phyloP scores from a whole-genome alignment of 768 basidiomycete genomes.

The Mycena amicta region DNA sequence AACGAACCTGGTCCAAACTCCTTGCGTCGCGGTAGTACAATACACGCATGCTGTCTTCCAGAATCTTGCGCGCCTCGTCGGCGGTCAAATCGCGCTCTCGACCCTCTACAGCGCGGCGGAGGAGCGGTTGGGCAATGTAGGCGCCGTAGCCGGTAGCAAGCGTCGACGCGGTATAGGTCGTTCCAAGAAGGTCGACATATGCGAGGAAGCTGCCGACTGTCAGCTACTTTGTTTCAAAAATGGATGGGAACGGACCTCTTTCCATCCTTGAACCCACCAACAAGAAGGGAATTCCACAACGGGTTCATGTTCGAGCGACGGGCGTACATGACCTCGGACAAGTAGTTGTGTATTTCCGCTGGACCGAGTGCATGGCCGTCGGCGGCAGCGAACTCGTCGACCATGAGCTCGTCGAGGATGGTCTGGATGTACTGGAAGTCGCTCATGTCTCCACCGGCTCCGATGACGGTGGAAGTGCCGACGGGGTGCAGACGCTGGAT shows the following conservation, averaged over 20 bases:
- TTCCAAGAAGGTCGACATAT: slow-evolving; percentile 95
- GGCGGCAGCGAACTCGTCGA: slow-evolving; percentile 77
- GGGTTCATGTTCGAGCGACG: slow-evolving; percentile 89
- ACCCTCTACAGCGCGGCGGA: slow-evolving; percentile 90
- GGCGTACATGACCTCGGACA: slow-evolving; percentile 88
- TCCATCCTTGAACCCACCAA: slow-evolving; percentile 89
- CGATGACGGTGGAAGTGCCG: slow-evolving; percentile 83
- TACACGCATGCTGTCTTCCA: slow-evolving; percentile 88
- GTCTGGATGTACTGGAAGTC: slow-evolving; percentile 94
- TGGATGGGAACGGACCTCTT: slow-evolving; percentile 55
- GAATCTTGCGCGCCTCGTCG: slow-evolving; percentile 74
- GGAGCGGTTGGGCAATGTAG: slow-evolving; percentile 89
- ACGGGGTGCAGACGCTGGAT: slow-evolving; percentile 86
- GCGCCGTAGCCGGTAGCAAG: slow-evolving; percentile 95
- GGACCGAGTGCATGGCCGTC: slow-evolving; percentile 88
- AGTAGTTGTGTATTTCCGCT: slow-evolving; percentile 88
- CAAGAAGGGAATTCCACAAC: slow-evolving; percentile 91
- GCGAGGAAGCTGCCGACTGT: slow-evolving; percentile 84
- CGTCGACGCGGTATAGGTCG: slow-evolving; percentile 90
- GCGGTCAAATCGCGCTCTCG: slow-evolving; percentile 73
- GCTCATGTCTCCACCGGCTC: slow-evolving; percentile 94
- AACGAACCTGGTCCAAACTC: slow-evolving; percentile 87
- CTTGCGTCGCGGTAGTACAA: slow-evolving; percentile 96
- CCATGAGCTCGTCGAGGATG: slow-evolving; percentile 73
- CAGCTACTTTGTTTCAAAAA: neutral